phyloP scores from a whole-genome alignment of 176 grass and related monocot species.

The Cenchrus americanus region DNA sequence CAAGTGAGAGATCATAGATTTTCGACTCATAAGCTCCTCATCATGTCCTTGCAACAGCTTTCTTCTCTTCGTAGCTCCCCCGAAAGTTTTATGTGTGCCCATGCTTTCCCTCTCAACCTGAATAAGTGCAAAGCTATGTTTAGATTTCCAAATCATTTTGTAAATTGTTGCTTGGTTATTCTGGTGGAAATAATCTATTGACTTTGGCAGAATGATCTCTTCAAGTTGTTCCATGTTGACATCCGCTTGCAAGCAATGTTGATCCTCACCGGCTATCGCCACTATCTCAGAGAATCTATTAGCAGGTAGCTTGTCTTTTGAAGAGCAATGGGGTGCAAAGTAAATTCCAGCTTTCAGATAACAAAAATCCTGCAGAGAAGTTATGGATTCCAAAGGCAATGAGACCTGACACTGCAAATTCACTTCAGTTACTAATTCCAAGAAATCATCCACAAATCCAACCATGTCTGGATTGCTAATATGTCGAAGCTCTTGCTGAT shows the following conservation, averaged over 20 bases:
- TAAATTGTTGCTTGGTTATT: not conserved
- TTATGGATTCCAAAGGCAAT: not conserved
- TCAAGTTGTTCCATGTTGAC: not conserved
- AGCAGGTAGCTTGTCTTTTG: not conserved
- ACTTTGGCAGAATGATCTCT: not conserved
- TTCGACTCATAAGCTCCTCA: no score
- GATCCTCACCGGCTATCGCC: not conserved
- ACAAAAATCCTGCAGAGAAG: not conserved
- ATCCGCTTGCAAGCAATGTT: not conserved
- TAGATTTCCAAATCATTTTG: constrained; percentile 23
- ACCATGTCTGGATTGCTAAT: no score
- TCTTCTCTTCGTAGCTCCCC: not conserved
- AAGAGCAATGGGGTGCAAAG: not conserved
- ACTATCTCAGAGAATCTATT: not conserved
- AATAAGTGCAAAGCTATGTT: not conserved
- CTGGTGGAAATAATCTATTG: not conserved
- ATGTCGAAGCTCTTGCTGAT: no score
- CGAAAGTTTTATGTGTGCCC: not conserved
- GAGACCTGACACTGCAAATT: no score
- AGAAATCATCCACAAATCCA: no score
- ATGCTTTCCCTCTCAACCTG: not conserved
- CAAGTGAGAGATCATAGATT: no score
- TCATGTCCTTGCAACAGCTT: not conserved
- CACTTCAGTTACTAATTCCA: no score
- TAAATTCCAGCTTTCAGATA: not conserved